These are phyloP conservation scores for Gliomastix tumulicola DNA, from an alignment of 2,329 filamentous ascomycete genomes.

Conservation along the genomic window DNA sequence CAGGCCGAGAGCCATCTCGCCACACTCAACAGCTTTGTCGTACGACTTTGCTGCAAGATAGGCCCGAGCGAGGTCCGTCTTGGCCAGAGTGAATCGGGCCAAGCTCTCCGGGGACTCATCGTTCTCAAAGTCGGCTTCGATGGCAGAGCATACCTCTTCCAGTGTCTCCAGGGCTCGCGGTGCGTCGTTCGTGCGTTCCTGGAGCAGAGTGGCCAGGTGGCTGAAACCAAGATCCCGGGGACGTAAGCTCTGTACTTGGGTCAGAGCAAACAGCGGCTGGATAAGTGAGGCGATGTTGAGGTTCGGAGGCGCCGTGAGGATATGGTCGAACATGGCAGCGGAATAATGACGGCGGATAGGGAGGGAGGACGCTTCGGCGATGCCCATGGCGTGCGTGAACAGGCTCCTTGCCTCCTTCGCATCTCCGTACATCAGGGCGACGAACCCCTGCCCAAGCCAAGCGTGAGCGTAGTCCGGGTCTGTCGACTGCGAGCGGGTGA, in stretches of 20 bases:
- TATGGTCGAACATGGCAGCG: slow-evolving; percentile 73
- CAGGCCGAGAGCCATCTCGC: slow-evolving; percentile 72
- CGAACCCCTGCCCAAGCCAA: slow-evolving; percentile 87
- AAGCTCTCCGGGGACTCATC: slow-evolving; percentile 72
- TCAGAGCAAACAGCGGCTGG: slow-evolving; percentile 81
- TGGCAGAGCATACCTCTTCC: slow-evolving; percentile 55
- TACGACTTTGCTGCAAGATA: slow-evolving; percentile 65
- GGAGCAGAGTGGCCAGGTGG: slow-evolving; percentile 73
- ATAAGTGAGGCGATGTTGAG: slow-evolving; percentile 58
- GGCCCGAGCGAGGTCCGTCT: slow-evolving; percentile 79
- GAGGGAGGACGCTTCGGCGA: slow-evolving; percentile 69
- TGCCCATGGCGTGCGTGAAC: slow-evolving; percentile 92
- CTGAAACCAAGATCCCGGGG: slow-evolving; percentile 65
- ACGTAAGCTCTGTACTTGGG: slow-evolving; percentile 67
- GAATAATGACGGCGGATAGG: slow-evolving; percentile 75
- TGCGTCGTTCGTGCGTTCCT: slow-evolving; percentile 72
- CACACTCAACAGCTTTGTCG: slow-evolving; percentile 66
- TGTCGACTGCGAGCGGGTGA: slow-evolving; percentile 84
- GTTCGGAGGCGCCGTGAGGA: slow-evolving; percentile 50
- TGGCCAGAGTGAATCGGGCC: slow-evolving; percentile 71
- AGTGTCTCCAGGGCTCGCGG: slow-evolving; percentile 56
- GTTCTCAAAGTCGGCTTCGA: slow-evolving; percentile 79
- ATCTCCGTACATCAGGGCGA: slow-evolving; percentile 73
- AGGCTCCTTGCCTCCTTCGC: slow-evolving; percentile 70
- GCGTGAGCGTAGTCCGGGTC: slow-evolving; percentile 91